These are phyloP conservation scores for Podila minutissima DNA, from an alignment of 192 early-diverging fungal genomes.

Conservation along the genomic window DNA sequence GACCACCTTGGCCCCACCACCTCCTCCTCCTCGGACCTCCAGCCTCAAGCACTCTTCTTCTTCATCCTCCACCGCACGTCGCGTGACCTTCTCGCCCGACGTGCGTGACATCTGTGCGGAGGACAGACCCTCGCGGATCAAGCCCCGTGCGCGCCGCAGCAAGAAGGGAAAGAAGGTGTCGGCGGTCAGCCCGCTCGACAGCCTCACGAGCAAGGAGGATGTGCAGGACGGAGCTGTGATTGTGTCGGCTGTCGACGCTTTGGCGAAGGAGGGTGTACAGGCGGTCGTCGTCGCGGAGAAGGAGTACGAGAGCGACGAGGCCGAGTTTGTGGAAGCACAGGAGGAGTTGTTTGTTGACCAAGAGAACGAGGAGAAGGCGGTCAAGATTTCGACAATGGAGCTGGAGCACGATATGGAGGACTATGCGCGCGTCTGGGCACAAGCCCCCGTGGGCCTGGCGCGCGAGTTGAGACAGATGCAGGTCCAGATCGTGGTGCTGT, in stretches of 20 bases:
- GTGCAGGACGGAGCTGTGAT: background rate
- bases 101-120: slow-evolving; percentile 27
- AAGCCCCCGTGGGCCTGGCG: background rate
- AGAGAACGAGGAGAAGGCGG: background rate
- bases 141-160: background rate
- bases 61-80: background rate
- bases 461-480: background rate
- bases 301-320: slow-evolving; percentile 26
- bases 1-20: background rate
- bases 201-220: background rate
- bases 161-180: background rate
- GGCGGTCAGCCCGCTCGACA: slow-evolving; percentile 15
- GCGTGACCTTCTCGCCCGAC: slow-evolving; percentile 46
- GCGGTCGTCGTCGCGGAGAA: slow-evolving; percentile 2
- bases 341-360: slow-evolving; percentile 4
- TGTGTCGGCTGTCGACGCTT: background rate
- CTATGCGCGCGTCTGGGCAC: background rate
- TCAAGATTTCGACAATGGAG: background rate
- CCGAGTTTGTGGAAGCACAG: slow-evolving; percentile 40
- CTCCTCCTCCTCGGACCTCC: background rate
- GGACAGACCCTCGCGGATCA: background rate
- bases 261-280: slow-evolving; percentile 21
- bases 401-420: background rate
- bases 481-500: background rate
- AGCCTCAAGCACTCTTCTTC: slow-evolving; percentile 21